phyloP scores from a whole-genome alignment of 2,329 filamentous ascomycete species.

The Mariannaea elegans region DNA sequence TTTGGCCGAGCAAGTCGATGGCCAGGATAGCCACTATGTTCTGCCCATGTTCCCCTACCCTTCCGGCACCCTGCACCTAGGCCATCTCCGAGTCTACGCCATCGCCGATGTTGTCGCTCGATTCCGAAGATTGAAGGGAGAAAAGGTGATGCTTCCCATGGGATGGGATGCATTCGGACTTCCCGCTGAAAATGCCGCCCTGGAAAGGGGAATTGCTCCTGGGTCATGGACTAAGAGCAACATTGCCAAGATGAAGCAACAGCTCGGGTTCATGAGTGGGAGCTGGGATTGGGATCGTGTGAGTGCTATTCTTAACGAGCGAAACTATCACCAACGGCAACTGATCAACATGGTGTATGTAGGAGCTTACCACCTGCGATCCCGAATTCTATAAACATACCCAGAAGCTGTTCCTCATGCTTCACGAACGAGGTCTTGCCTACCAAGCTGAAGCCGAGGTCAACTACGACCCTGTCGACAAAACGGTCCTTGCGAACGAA shows the following conservation, averaged over 20 bases:
- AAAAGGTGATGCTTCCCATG: constrained; percentile 85
- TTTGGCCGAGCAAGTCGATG: constrained; percentile 25
- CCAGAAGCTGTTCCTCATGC: constrained; percentile 82
- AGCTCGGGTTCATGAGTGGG: constrained; percentile 81
- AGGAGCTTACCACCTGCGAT: constrained; percentile 88
- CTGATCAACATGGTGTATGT: constrained; percentile 14
- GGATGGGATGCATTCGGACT: constrained; percentile 95
- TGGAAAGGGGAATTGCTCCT: constrained; percentile 82
- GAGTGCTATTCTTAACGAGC: constrained; percentile 48
- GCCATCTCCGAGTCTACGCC: constrained; percentile 88
- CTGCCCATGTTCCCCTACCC: constrained; percentile 95
- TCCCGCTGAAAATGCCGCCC: constrained; percentile 90
- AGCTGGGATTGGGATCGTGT: constrained; percentile 86
- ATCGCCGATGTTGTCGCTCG: constrained; percentile 87
- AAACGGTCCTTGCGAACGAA: constrained; percentile 90
- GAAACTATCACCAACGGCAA: too few species aligned
- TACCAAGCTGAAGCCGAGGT: constrained; percentile 86
- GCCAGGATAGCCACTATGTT: constrained; percentile 67
- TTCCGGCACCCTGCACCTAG: constrained; percentile 85
- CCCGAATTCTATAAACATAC: constrained; percentile 90
- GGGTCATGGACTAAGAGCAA: constrained; percentile 82
- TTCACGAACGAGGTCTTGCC: constrained; percentile 78
- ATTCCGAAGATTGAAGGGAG: constrained; percentile 77
- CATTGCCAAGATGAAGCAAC: constrained; percentile 85
- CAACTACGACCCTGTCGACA: constrained; percentile 90